Percentiles rank a stretch among this genome's conserved stretches.
phyloP scores from a whole-genome alignment of 1,284 basidiomycete genomes.

The Cystobasidium pallidum region DNA sequence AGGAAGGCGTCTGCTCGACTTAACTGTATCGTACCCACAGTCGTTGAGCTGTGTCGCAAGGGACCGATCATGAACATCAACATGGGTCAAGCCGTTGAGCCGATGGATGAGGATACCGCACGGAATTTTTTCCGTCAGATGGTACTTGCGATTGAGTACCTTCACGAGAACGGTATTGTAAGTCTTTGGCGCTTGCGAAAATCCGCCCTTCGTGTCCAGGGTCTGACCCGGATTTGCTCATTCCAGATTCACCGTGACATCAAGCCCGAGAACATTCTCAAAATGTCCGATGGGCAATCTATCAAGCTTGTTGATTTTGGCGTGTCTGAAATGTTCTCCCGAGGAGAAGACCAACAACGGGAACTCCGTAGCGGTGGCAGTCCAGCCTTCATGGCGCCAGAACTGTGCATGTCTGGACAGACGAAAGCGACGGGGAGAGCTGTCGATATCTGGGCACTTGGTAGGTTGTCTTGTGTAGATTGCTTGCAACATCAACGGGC shows the following conservation, averaged over 20 bases:
- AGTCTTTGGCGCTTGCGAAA: constrained; percentile 57
- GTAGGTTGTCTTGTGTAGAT: constrained; percentile 48
- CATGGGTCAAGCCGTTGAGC: constrained; percentile 53
- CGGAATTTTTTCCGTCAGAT: constrained; percentile 63
- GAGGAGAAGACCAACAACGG: constrained; percentile 44
- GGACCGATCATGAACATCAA: constrained; percentile 61
- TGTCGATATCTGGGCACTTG: constrained; percentile 63
- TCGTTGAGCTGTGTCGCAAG: constrained; percentile 61
- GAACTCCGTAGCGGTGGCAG: constrained; percentile 59
- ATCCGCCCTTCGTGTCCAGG: neutral
- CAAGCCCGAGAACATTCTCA: constrained; percentile 61
- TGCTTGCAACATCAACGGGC: neutral
- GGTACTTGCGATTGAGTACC: constrained; percentile 61
- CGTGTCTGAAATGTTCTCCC: constrained; percentile 63
- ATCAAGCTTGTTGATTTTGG: constrained; percentile 64
- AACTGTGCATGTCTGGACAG: constrained; percentile 54
- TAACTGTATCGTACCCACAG: constrained; percentile 44
- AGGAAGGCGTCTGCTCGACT: constrained; percentile 22
- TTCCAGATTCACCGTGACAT: constrained; percentile 53
- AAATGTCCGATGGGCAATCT: constrained; percentile 58
- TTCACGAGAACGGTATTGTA: constrained; percentile 63
- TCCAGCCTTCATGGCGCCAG: constrained; percentile 65
- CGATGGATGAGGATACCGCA: constrained; percentile 55
- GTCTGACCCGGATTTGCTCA: neutral
- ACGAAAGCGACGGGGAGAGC: constrained; percentile 58